Conservation (phyloP, 768 basidiomycete genomes). For the Rhizopogon vinicolor region DNA sequence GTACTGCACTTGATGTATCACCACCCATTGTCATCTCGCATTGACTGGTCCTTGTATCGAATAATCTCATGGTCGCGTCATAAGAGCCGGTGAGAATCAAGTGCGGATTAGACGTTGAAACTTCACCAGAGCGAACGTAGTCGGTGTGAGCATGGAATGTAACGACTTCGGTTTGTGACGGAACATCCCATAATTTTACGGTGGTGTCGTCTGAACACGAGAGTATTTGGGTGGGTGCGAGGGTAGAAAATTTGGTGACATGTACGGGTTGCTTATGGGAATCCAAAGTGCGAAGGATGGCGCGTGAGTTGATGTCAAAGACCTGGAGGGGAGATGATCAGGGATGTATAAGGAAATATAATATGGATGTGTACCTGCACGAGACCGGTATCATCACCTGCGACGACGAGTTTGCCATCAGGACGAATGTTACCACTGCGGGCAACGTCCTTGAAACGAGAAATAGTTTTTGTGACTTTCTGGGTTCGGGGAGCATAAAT, state of each 20-base stretch:
- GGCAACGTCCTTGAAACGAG: constrained; percentile 95
- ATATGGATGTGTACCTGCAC: constrained; percentile 49
- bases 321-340: constrained; percentile 41
- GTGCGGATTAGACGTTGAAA: constrained; percentile 78
- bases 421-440: constrained; percentile 82
- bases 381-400: constrained; percentile 91
- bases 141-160: constrained; percentile 89
- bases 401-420: constrained; percentile 94
- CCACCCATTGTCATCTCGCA: constrained; percentile 81
- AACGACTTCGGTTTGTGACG: constrained; percentile 73
- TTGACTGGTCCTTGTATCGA: constrained; percentile 78
- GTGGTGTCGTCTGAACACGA: constrained; percentile 97
- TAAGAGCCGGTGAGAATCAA: constrained; percentile 92
- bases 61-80: constrained; percentile 85
- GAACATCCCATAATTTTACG: constrained; percentile 91
- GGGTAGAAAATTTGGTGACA: constrained; percentile 85
- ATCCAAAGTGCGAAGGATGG: constrained; percentile 88
- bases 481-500: constrained; percentile 96
- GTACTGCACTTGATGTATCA: constrained; percentile 30
- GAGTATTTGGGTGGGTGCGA: constrained; percentile 77
- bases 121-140: constrained; percentile 92
- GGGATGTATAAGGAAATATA: not conserved
- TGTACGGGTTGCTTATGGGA: constrained; percentile 96
- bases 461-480: constrained; percentile 93
- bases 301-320: constrained; percentile 91